These are phyloP conservation scores for Colletotrichum orbiculare DNA, from an alignment of 2,329 filamentous ascomycete genomes.

Conservation along the genomic window DNA sequence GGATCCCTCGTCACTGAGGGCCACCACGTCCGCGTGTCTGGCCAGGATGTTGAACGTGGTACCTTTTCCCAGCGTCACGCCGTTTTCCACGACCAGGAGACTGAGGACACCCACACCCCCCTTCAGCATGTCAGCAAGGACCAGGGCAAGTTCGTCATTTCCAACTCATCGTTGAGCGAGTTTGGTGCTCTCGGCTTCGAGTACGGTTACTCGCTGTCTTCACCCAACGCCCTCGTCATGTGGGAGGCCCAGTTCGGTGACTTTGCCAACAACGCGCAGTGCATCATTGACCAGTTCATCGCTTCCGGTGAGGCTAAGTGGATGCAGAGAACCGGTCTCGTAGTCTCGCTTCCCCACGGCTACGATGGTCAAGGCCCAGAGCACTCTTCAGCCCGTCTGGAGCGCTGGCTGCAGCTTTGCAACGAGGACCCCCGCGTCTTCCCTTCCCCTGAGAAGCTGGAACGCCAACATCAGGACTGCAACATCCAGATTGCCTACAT, in stretches of 20 bases:
- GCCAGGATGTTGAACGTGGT: slow-evolving; percentile 98
- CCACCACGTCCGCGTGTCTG: slow-evolving; percentile 96
- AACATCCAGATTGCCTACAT: slow-evolving; percentile 99
- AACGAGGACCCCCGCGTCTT: slow-evolving; percentile 97
- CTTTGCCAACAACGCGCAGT: slow-evolving; percentile 99
- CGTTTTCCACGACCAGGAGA: slow-evolving; percentile 97
- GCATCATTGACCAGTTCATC: slow-evolving; percentile 98
- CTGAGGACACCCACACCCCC: slow-evolving; percentile 90
- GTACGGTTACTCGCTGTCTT: slow-evolving; percentile 97
- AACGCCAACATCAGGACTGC: slow-evolving; percentile 98
- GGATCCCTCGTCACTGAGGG: slow-evolving; percentile 91
- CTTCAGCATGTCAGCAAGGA: slow-evolving; percentile 89
- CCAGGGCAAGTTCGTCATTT: slow-evolving; percentile 95
- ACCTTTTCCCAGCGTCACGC: slow-evolving; percentile 98
- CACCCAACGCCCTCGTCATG: slow-evolving; percentile 96
- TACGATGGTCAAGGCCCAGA: slow-evolving; percentile 99
- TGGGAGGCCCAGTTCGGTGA: slow-evolving; percentile 99
- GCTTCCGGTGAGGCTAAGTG: slow-evolving; percentile 98
- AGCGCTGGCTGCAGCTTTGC: slow-evolving; percentile 95
- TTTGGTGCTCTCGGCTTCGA: slow-evolving; percentile 89
- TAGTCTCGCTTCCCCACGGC: slow-evolving; percentile 96
- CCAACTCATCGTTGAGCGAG: slow-evolving; percentile 87
- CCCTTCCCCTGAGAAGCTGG: slow-evolving; percentile 87
- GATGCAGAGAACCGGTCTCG: slow-evolving; percentile 96
- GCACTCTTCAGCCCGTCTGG: slow-evolving; percentile 96